Evolutionary conservation across 2,329 filamentous ascomycete species (phyloP).

Genomic region (Hypoxylon sp.): DNA sequence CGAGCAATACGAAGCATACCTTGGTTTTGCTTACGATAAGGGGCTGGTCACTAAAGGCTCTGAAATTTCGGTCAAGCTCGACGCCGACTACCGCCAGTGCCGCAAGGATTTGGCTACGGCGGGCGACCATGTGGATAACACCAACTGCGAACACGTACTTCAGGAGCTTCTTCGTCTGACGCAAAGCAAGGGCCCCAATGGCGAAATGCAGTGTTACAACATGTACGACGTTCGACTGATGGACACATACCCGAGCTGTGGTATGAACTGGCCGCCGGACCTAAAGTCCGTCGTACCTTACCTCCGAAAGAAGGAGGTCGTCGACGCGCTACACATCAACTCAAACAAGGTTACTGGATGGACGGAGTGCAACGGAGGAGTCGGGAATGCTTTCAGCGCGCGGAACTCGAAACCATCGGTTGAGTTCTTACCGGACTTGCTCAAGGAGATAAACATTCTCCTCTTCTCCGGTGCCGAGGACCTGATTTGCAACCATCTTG

Average conservation of each 20-base stretch:
- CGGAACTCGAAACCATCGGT: slow-evolving; percentile 78
- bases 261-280: slow-evolving; percentile 98
- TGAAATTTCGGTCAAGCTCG: slow-evolving; percentile 71
- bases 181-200: slow-evolving; percentile 61
- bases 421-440: slow-evolving; percentile 79
- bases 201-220: slow-evolving; percentile 77
- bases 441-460: slow-evolving; percentile 81
- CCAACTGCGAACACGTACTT: slow-evolving; percentile 81
- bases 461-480: slow-evolving; percentile 96
- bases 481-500: slow-evolving; percentile 96
- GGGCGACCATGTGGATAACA: slow-evolving; percentile 73
- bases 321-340: slow-evolving; percentile 83
- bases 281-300: slow-evolving; percentile 82
- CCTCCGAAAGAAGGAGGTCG: slow-evolving; percentile 83
- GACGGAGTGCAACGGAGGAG: slow-evolving; percentile 87
- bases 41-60: slow-evolving; percentile 77
- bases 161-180: slow-evolving; percentile 77
- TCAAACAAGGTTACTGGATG: slow-evolving; percentile 86
- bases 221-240: slow-evolving; percentile 96
- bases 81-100: slow-evolving; percentile 77
- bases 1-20: slow-evolving; percentile 90
- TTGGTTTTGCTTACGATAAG: slow-evolving; percentile 82
- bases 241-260: slow-evolving; percentile 85
- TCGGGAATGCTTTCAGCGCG: slow-evolving; percentile 77
- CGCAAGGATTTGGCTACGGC: slow-evolving; percentile 66